Conservation (phyloP, 23 red algal species). For the Gracilaria gracilis region DNA sequence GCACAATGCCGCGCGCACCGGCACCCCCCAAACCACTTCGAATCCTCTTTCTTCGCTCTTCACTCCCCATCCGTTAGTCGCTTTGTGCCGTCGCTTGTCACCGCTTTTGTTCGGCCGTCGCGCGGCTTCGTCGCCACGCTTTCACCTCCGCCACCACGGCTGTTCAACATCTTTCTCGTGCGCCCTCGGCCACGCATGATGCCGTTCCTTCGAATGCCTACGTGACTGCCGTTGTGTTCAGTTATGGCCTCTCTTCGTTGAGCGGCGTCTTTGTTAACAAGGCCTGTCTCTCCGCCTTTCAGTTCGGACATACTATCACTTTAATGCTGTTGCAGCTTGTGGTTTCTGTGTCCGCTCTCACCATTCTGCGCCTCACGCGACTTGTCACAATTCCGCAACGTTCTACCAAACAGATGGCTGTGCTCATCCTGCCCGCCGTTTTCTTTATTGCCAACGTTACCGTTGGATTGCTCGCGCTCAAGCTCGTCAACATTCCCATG, state of each 20-base stretch:
- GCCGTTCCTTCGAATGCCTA: neutral
- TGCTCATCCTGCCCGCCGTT: constrained; percentile 52
- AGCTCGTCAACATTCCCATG: constrained; percentile 93
- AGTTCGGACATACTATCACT: constrained; percentile 71
- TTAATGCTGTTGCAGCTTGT: constrained; percentile 82
- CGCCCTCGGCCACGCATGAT: constrained; percentile 5
- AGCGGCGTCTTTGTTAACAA: constrained; percentile 95
- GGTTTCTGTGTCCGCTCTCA: constrained; percentile 73
- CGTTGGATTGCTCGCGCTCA: constrained; percentile 83
- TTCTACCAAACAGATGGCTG: constrained; percentile 31
- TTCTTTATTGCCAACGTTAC: constrained; percentile 82
- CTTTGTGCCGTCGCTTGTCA: too few species aligned
- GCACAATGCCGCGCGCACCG: constrained; percentile 16
- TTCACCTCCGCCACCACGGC: constrained; percentile 7
- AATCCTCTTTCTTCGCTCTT: neutral
- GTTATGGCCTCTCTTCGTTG: constrained; percentile 84
- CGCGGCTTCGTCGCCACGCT: neutral
- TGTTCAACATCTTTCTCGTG: constrained; percentile 1
- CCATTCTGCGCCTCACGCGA: constrained; percentile 50
- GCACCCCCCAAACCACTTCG: too few species aligned
- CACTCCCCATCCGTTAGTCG: too few species aligned
- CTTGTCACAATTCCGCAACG: constrained; percentile 62
- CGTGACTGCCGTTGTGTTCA: constrained; percentile 30
- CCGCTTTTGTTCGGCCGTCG: neutral
- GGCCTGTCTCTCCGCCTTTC: constrained; percentile 85